Conservation (phyloP, 179 eudicot species). For the Silene noctiflora region DNA sequence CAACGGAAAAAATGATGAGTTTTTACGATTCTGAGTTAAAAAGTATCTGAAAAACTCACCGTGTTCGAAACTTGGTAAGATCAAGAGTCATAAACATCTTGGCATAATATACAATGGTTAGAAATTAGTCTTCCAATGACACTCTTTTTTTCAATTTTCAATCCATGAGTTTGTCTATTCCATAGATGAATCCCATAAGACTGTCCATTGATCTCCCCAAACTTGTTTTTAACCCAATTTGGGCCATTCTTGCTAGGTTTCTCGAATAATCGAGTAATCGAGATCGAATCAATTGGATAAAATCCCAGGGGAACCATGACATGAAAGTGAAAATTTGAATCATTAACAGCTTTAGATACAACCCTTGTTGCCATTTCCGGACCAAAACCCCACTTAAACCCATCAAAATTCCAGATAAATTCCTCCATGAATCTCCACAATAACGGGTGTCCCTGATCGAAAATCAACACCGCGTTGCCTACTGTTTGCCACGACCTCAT, state of each 20-base stretch:
- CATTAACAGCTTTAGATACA: conserved; percentile 6
- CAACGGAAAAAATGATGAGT: not conserved
- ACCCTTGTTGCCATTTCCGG: conserved; percentile 38
- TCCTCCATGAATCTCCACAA: conserved; percentile 58
- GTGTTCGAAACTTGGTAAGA: not conserved
- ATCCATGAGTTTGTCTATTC: conserved; percentile 46
- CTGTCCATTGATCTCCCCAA: not conserved
- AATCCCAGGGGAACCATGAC: conserved; percentile 24
- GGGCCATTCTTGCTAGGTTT: not conserved
- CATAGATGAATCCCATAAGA: conserved; percentile 70
- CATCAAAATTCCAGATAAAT: conserved; percentile 54
- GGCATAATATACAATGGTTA: conserved; percentile 45
- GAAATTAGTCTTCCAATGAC: conserved; percentile 44
- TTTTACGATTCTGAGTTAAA: not conserved
- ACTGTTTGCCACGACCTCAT: conserved; percentile 51
- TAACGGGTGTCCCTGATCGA: conserved; percentile 57
- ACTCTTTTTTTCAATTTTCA: conserved; percentile 56
- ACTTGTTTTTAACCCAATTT: conserved; percentile 16
- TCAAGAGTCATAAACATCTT: conserved; percentile 23
- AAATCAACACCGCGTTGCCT: conserved; percentile 64
- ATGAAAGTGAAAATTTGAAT: conserved; percentile 18
- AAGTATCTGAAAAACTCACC: not conserved
- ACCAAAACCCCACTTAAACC: conserved; percentile 80
- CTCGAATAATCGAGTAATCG: not conserved
- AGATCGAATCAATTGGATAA: conserved; percentile 27